Percentiles rank a stretch among this genome's conserved stretches.
phyloP scores from a whole-genome alignment of 176 grass and related monocot genomes.

The Bromus sterilis region DNA sequence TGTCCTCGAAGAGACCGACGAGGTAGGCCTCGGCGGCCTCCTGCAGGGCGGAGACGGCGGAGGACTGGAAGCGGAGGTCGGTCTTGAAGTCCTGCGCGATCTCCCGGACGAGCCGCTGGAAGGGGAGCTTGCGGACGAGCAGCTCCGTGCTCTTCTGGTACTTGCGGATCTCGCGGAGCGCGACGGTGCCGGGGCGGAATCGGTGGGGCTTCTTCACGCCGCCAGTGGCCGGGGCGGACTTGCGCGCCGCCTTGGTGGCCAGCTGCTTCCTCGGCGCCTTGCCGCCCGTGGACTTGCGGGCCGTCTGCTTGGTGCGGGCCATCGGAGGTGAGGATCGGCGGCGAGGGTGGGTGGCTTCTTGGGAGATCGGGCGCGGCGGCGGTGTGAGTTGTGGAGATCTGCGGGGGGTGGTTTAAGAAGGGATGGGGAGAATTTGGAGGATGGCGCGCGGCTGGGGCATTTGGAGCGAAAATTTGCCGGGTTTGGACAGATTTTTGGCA shows the following conservation, averaged over 20 bases:
- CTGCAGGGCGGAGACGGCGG: constrained; percentile 50
- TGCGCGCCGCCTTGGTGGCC: constrained; percentile 56
- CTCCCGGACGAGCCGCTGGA: constrained; percentile 54
- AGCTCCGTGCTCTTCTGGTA: constrained; percentile 79
- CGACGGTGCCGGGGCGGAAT: constrained; percentile 55
- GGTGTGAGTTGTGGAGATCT: no score
- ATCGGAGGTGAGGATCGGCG: no score
- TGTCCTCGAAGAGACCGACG: constrained; percentile 64
- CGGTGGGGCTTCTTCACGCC: constrained; percentile 68
- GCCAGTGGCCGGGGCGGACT: constrained; percentile 50
- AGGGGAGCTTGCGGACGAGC: constrained; percentile 59
- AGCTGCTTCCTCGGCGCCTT: constrained; percentile 65
- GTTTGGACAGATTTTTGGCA: no score
- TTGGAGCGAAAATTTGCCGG: no score
- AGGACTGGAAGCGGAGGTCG: constrained; percentile 61
- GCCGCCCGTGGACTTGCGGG: constrained; percentile 58
- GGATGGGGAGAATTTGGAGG: no score
- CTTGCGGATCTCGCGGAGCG: constrained; percentile 55
- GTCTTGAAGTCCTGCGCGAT: constrained; percentile 75
- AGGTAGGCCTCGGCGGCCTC: constrained; percentile 65
- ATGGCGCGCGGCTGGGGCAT: no score
- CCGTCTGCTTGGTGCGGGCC: constrained; percentile 71
- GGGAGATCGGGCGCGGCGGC: no score
- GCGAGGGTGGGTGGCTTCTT: no score
- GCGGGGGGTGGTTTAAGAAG: no score